Evolutionary conservation across 139 green algal genomes (phyloP).

Genomic region (Dunaliella sp.): DNA sequence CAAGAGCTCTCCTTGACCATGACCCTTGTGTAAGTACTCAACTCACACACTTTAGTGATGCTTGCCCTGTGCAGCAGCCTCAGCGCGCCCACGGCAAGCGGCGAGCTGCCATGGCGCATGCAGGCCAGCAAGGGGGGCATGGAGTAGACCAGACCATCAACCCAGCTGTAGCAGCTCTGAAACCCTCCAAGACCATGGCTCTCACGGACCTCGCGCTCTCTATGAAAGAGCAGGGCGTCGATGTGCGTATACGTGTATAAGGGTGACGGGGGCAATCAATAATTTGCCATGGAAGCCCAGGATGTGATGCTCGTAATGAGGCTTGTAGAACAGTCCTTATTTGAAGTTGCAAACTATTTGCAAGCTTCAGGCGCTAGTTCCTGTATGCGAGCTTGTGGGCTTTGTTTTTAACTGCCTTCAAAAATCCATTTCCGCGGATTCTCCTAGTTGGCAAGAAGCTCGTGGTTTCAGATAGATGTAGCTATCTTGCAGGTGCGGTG

Average conservation of each 20-base stretch:
- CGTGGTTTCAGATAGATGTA: too few relatives aligned
- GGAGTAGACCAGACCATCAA: constrained; percentile 78
- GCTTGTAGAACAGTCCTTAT: too few relatives aligned
- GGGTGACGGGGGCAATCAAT: too few relatives aligned
- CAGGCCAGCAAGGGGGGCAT: too few relatives aligned
- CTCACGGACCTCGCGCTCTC: constrained; percentile 85
- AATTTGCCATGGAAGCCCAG: too few relatives aligned
- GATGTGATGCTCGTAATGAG: too few relatives aligned
- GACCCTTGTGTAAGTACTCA: not conserved
- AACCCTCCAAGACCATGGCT: constrained; percentile 90
- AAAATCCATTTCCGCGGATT: too few relatives aligned
- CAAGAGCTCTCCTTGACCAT: too few relatives aligned
- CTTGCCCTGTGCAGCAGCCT: too few relatives aligned
- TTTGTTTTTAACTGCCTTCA: too few relatives aligned
- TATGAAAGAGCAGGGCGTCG: constrained; percentile 73
- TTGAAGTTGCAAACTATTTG: not conserved
- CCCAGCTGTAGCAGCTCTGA: constrained; percentile 68
- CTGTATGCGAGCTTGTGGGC: not conserved
- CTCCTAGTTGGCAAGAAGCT: too few relatives aligned
- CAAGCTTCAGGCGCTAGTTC: not conserved
- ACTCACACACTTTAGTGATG: not conserved
- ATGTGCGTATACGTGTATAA: constrained; percentile 67
- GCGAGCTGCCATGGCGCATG: not conserved
- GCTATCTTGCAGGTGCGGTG: not conserved
- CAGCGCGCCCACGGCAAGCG: too few relatives aligned